Base-by-base conservation (phyloP, 495 filamentous ascomycete genomes). In the Aspergillus ellipticus region DNA sequence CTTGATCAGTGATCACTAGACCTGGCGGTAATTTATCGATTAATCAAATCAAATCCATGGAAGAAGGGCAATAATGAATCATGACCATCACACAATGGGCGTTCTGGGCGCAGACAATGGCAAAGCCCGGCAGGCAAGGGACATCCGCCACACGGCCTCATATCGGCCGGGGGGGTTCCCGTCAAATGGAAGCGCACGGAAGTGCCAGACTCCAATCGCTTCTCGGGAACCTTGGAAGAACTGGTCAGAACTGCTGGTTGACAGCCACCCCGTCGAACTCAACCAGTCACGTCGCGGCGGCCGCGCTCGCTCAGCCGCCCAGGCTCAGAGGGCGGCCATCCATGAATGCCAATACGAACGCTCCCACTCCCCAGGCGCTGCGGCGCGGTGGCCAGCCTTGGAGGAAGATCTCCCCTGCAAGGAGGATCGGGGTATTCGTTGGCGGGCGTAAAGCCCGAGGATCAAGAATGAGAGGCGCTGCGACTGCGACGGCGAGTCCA, bases 341-440 rank as follows among this genome's bases (percentile, higher is more conserved):
- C 31, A n/a, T n/a, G n/a, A n/a, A n/a, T n/a, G n/a, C n/a, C 13
- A 37, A 39, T 39, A 39, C 35, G 35, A 39, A 39, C 35, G 35
- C 10, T 15, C 9, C 9, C 13, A 33, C 31, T 33, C 5, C 11
- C 11, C 24, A 28, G 24, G 24, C 24, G 7, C 24, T 28, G 24
- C 24, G 24, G 7, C 7, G 24, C 24, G 24, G 24, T 28, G 24
- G 24, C 7, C n/a, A n/a, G n/a, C n/a, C n/a, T n/a, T n/a, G 24
- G 24, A 28, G 24, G 24, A 28, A 28, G 24, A 42, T 28, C 24
- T 58, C 55, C 54, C 28, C 62, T 61, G 62, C 62, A 61, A 59
- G 58, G 62, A 52, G 55, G 17, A 46, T 37, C 42, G 45, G 49
- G 47, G 50, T 43, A 29, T 54, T 59, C 41, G 42, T 58, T 58